Evolutionary conservation across 371 early-diverging fungal genomes (phyloP).

Genomic region (Saksenaea oblongispora): DNA sequence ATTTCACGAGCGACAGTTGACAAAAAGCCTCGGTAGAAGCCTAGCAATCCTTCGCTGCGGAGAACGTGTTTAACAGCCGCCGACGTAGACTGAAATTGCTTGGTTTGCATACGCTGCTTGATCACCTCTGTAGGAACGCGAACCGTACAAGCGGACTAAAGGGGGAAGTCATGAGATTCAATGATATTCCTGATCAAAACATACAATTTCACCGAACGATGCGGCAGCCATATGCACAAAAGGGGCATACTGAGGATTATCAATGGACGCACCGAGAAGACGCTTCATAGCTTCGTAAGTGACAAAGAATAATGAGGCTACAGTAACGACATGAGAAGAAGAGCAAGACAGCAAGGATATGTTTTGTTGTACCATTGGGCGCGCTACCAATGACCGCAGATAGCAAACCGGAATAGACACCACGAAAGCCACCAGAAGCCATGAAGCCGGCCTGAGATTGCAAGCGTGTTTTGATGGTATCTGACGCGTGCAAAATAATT

Average conservation of each 20-base stretch:
- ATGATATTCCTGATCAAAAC: conserved; percentile 15
- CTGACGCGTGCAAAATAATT: conserved; percentile 28
- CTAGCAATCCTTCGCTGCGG: conserved; percentile 74
- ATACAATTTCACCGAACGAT: conserved; percentile 88
- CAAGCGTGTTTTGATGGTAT: conserved; percentile 91
- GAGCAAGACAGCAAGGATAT: background rate
- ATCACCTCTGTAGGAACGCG: conserved; percentile 96
- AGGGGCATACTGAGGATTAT: conserved; percentile 56
- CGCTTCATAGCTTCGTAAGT: conserved; percentile 86
- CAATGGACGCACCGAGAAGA: conserved; percentile 30
- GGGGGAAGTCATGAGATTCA: background rate
- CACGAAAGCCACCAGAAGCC: conserved; percentile 89
- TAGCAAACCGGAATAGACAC: conserved; percentile 89
- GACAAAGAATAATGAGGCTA: conserved; percentile 92
- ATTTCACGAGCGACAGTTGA: conserved; percentile 91
- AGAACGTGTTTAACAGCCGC: conserved; percentile 65
- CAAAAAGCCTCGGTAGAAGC: conserved; percentile 91
- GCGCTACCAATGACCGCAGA: conserved; percentile 94
- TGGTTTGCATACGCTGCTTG: conserved; percentile 94
- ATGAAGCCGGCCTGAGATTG: conserved; percentile 89
- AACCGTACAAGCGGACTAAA: conserved; percentile 85
- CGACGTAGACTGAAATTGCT: conserved; percentile 68
- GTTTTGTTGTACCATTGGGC: conserved; percentile 75
- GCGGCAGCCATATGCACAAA: conserved; percentile 88
- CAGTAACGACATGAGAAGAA: background rate